Evolutionary conservation across 768 basidiomycete species (phyloP).

Genomic region (Megacollybia marginata): DNA sequence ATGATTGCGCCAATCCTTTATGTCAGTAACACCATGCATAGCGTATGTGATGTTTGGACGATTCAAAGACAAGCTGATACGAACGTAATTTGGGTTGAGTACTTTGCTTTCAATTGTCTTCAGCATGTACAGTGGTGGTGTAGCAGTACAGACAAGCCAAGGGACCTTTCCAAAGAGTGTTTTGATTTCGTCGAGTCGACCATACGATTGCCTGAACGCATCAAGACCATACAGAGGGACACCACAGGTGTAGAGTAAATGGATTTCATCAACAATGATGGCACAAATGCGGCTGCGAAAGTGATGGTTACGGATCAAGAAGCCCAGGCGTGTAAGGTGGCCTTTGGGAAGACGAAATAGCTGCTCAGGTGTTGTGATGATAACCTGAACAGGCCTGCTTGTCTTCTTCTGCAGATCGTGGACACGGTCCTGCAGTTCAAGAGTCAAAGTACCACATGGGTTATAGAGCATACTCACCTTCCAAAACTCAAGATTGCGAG

Average conservation of each 20-base stretch:
- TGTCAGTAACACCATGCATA: too few species aligned
- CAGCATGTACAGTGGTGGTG: background rate
- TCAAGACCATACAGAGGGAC: background rate
- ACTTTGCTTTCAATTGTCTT: background rate
- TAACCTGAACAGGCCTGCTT: too few species aligned
- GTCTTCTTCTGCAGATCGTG: too few species aligned
- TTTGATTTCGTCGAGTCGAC: too few species aligned
- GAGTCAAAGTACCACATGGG: too few species aligned
- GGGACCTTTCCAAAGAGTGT: background rate
- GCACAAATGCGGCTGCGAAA: background rate
- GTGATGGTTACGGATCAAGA: background rate
- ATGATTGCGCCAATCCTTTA: too few species aligned
- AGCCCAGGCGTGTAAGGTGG: background rate
- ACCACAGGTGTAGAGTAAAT: background rate
- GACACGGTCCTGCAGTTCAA: too few species aligned
- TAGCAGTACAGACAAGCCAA: background rate
- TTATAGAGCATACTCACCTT: background rate
- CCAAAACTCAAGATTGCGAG: background rate
- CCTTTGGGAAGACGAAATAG: background rate
- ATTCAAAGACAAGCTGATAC: background rate
- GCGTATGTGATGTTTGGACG: background rate
- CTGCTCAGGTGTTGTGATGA: background rate
- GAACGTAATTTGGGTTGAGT: background rate
- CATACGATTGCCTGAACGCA: background rate
- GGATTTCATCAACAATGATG: background rate